These are phyloP conservation scores for Sporothrix protearum DNA, from an alignment of 2,329 filamentous ascomycete species.

Conservation along the genomic window DNA sequence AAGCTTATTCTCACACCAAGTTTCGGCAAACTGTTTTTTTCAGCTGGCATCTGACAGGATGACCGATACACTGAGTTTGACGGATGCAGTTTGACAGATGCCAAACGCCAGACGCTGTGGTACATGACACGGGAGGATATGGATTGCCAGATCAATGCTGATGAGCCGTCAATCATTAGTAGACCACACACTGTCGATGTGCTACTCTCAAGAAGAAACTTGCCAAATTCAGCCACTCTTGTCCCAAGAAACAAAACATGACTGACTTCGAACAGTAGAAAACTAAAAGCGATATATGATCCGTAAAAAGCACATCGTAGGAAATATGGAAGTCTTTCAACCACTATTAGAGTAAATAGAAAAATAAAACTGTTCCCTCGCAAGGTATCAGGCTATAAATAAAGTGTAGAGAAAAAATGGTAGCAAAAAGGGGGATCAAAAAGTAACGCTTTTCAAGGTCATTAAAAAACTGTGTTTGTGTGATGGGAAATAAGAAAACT, in stretches of 20 bases:
- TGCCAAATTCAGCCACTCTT: not conserved
- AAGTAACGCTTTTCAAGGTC: slow-evolving; percentile 11
- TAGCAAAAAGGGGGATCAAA: not conserved
- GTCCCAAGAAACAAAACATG: not conserved
- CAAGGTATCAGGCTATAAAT: not conserved
- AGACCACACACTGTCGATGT: not conserved
- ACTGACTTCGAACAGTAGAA: not conserved
- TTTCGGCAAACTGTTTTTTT: not conserved
- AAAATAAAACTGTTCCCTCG: not conserved
- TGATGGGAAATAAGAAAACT: slow-evolving; percentile 15
- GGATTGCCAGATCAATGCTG: not conserved
- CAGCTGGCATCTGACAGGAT: not conserved
- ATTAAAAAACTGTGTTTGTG: slow-evolving; percentile 11
- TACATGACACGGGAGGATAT: slow-evolving; percentile 12
- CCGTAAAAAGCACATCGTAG: not conserved
- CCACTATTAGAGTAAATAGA: not conserved
- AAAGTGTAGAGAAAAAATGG: not conserved
- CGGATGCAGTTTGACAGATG: not conserved
- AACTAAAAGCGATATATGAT: no score
- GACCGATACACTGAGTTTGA: not conserved
- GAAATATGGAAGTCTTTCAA: slow-evolving; percentile 11
- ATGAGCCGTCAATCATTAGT: not conserved
- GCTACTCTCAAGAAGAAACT: not conserved
- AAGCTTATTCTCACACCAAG: not conserved
- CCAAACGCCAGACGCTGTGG: not conserved